phyloP scores from a whole-genome alignment of 1,284 basidiomycete genomes.

The Leccinum pallidistipes region DNA sequence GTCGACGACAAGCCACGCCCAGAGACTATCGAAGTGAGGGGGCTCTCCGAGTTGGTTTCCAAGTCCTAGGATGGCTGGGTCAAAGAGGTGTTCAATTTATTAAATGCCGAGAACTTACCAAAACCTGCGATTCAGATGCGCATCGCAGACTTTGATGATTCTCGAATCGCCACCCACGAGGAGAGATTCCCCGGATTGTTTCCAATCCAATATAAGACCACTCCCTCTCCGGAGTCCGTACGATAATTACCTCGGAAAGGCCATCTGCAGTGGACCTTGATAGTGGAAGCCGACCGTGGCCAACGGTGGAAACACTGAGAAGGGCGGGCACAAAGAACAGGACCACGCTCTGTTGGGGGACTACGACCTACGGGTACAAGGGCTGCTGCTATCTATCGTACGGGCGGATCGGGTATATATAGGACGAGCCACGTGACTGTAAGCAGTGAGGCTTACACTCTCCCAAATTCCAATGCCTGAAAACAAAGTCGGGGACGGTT shows the following conservation, averaged over 20 bases:
- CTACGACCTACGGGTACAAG: too few species aligned
- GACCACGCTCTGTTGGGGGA: too few species aligned
- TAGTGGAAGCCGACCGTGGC: constrained; percentile 17
- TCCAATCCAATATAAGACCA: constrained; percentile 93
- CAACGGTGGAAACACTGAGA: too few species aligned
- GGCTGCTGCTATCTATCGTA: too few species aligned
- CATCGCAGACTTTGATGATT: constrained; percentile 93
- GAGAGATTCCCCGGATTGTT: constrained; percentile 83
- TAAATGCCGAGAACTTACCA: constrained; percentile 49
- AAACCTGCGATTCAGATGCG: constrained; percentile 82
- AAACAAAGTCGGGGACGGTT: too few species aligned
- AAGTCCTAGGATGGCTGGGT: constrained; percentile 58
- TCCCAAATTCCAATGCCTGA: too few species aligned
- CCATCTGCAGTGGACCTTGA: constrained; percentile 78
- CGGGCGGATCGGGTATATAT: too few species aligned
- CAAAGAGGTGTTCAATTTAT: neutral
- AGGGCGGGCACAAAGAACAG: too few species aligned
- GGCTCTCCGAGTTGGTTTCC: constrained; percentile 87
- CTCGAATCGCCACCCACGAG: constrained; percentile 91
- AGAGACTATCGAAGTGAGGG: constrained; percentile 83
- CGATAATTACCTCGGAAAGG: constrained; percentile 74
- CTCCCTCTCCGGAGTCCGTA: constrained; percentile 60
- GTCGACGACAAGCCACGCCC: constrained; percentile 79
- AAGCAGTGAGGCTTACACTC: too few species aligned
- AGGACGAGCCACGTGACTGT: too few species aligned